These are phyloP conservation scores for Rhododendron henanense DNA, from an alignment of 148 eudicot genomes.

Conservation along the genomic window DNA sequence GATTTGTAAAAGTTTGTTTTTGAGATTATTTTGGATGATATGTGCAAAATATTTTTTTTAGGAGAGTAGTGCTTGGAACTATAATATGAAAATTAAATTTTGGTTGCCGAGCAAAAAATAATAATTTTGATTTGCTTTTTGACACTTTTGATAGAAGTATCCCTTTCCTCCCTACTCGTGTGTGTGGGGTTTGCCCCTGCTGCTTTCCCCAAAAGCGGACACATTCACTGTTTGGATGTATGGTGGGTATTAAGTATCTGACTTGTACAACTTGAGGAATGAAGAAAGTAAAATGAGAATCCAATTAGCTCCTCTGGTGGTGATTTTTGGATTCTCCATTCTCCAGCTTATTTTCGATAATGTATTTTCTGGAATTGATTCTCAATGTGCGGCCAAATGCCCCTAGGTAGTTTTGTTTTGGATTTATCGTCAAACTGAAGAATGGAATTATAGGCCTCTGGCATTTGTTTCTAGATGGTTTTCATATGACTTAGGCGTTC, in stretches of 20 bases:
- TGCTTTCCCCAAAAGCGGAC: neutral
- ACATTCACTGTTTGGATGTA: neutral
- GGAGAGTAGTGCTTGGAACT: no score
- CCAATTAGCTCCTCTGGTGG: neutral
- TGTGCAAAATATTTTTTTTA: neutral
- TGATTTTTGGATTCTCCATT: neutral
- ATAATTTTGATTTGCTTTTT: neutral
- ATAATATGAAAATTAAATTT: no score
- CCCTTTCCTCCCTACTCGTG: neutral
- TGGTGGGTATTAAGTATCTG: neutral
- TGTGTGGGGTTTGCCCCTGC: neutral
- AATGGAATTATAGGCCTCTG: neutral
- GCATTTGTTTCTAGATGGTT: neutral
- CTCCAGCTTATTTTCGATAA: neutral
- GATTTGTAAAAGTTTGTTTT: no score
- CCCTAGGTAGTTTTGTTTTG: neutral
- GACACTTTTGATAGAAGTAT: neutral
- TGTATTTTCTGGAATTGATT: neutral
- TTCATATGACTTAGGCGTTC: neutral
- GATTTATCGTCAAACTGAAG: neutral
- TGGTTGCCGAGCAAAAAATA: no score
- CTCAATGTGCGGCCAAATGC: neutral
- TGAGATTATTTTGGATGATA: neutral
- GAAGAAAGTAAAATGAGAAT: neutral
- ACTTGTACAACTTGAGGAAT: neutral